phyloP scores from a whole-genome alignment of 2,329 filamentous ascomycete genomes.

The Raffaelea albimanens region DNA sequence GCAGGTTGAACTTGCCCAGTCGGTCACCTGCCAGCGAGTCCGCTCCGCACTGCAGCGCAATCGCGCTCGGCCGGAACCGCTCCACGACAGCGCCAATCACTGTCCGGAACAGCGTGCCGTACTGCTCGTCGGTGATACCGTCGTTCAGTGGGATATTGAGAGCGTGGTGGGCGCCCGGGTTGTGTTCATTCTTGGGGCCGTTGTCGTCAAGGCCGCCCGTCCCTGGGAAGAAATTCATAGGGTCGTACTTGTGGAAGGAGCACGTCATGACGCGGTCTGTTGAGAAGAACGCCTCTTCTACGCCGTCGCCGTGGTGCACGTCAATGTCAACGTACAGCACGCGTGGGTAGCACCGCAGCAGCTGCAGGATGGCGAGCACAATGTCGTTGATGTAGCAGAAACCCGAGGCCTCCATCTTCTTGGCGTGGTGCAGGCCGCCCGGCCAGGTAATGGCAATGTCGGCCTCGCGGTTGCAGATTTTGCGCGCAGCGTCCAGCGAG shows the following conservation, averaged over 20 bases:
- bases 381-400: conserved; percentile 99
- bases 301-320: conserved; percentile 77
- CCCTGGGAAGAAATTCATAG: conserved; percentile 73
- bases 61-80: conserved; percentile 78
- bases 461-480: conserved; percentile 75
- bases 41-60: conserved; percentile 91
- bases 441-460: conserved; percentile 98
- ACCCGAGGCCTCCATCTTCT: conserved; percentile 84
- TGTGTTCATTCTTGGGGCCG: conserved; percentile 71
- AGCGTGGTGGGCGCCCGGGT: conserved; percentile 79
- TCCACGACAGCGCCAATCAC: conserved; percentile 72
- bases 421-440: conserved; percentile 91
- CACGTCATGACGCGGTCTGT: conserved; percentile 81
- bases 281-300: conserved; percentile 77
- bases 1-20: conserved; percentile 91
- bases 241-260: conserved; percentile 95
- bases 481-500: conserved; percentile 82
- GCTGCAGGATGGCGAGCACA: conserved; percentile 81
- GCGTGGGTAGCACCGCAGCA: conserved; percentile 71
- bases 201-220: conserved; percentile 83
- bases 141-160: conserved; percentile 87
- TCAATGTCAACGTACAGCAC: conserved; percentile 93
- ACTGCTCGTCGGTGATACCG: conserved; percentile 85
- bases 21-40: conserved; percentile 91
- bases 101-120: conserved; percentile 72